Percentiles rank a stretch among this genome's conserved stretches.
These are phyloP conservation scores for Candida michaelii DNA, from an alignment of 805 yeast genomes.

Conservation along the genomic window DNA sequence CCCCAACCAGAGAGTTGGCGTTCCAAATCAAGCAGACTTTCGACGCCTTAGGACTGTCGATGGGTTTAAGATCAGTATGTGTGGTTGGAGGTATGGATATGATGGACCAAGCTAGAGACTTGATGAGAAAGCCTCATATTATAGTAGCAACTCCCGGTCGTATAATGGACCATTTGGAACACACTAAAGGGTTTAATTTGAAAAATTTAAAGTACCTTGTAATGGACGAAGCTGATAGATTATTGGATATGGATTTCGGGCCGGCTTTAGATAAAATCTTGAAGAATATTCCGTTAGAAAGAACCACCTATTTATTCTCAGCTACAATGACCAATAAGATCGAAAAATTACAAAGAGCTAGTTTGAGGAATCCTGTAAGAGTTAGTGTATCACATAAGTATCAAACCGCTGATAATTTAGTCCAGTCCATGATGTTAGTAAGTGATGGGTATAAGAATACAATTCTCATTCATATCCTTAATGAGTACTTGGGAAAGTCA, in stretches of 20 bases:
- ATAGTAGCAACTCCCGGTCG: slow-evolving; percentile 96
- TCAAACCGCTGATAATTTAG: slow-evolving; percentile 90
- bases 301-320: slow-evolving; percentile 84
- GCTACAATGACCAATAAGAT: slow-evolving; percentile 98
- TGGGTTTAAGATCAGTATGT: slow-evolving; percentile 90
- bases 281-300: slow-evolving; percentile 76
- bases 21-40: slow-evolving; percentile 91
- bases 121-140: slow-evolving; percentile 91
- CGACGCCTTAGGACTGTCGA: slow-evolving; percentile 84
- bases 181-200: slow-evolving; percentile 85
- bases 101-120: slow-evolving; percentile 95
- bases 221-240: slow-evolving; percentile 96
- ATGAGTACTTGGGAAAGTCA: slow-evolving; percentile 82
- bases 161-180: slow-evolving; percentile 88
- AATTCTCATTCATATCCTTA: slow-evolving; percentile 73
- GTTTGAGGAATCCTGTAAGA: slow-evolving; percentile 82
- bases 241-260: slow-evolving; percentile 94
- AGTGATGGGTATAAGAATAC: slow-evolving; percentile 94
- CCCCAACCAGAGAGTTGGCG: slow-evolving; percentile 85
- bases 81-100: slow-evolving; percentile 98
- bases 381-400: slow-evolving; percentile 87
- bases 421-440: slow-evolving; percentile 84
- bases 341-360: slow-evolving; percentile 92
- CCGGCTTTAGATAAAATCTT: slow-evolving; percentile 88
- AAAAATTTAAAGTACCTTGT: slow-evolving; percentile 78